Evolutionary conservation across 2,329 filamentous ascomycete genomes (phyloP).

Genomic region (Colletotrichum spaethianum): DNA sequence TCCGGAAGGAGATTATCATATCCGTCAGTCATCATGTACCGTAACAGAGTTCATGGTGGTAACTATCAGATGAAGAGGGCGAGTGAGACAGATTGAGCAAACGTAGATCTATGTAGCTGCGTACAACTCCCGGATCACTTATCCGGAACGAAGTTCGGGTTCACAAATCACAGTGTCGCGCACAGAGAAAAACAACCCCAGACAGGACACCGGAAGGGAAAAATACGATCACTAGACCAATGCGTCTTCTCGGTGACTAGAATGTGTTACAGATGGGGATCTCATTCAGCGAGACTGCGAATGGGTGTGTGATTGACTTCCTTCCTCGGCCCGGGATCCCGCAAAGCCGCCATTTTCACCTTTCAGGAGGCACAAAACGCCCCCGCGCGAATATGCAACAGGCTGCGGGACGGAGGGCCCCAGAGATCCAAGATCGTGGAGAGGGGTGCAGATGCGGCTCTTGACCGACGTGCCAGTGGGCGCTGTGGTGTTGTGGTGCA

Average conservation of each 20-base stretch:
- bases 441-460: conserved; percentile 8
- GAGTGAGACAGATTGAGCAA: too few species aligned
- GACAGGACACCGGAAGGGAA: not conserved
- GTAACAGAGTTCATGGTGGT: too few species aligned
- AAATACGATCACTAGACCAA: not conserved
- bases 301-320: not conserved
- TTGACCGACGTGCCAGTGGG: not conserved
- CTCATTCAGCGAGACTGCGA: not conserved
- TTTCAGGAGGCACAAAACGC: not conserved
- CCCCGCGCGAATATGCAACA: not conserved
- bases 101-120: too few species aligned
- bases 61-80: too few species aligned
- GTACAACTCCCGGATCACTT: not conserved
- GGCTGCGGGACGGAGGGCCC: not conserved
- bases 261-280: too few species aligned
- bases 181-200: not conserved
- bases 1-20: too few species aligned
- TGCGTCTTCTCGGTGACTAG: not conserved
- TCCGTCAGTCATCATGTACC: too few species aligned
- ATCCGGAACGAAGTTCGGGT: not conserved
- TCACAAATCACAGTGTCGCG: not conserved
- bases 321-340: not conserved
- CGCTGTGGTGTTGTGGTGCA: not conserved
- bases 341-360: not conserved
- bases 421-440: conserved; percentile 4